A percentile compares a stretch with the other conserved stretches of the same genome.
These are phyloP conservation scores for Cryphonectria parasitica DNA, from an alignment of 2,329 filamentous ascomycete genomes.

Conservation along the genomic window DNA sequence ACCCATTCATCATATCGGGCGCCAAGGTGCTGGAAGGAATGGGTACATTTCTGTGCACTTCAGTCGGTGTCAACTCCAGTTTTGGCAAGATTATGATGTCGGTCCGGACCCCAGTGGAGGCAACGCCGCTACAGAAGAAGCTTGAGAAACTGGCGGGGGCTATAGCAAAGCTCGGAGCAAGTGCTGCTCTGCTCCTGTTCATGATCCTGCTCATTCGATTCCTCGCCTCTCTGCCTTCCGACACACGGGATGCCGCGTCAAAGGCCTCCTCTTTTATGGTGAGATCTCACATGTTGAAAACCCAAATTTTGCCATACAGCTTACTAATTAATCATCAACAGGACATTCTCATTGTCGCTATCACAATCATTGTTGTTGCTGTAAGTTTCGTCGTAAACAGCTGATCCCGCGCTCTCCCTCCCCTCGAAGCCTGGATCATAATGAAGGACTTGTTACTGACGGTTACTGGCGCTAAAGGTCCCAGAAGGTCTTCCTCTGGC, in stretches of 20 bases:
- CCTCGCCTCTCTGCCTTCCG: slow-evolving; percentile 62
- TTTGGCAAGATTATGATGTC: slow-evolving; percentile 62
- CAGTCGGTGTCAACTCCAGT: slow-evolving; percentile 58
- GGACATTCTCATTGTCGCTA: slow-evolving; percentile 65
- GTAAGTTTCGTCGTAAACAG: slow-evolving; percentile 33
- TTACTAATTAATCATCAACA: background rate
- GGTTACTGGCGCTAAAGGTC: slow-evolving; percentile 35
- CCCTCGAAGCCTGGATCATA: background rate
- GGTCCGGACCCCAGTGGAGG: slow-evolving; percentile 53
- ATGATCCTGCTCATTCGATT: slow-evolving; percentile 80
- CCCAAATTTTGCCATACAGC: background rate
- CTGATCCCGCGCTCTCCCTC: background rate
- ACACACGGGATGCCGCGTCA: slow-evolving; percentile 50
- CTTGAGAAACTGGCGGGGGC: slow-evolving; percentile 49
- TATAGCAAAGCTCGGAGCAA: slow-evolving; percentile 57
- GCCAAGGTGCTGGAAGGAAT: slow-evolving; percentile 57
- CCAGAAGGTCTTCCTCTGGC: slow-evolving; percentile 69
- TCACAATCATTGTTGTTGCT: slow-evolving; percentile 68
- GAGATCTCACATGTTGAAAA: background rate
- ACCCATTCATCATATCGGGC: slow-evolving; percentile 67
- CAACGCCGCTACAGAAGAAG: slow-evolving; percentile 60
- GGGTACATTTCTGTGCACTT: slow-evolving; percentile 58
- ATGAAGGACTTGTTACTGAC: background rate
- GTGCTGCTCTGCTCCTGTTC: slow-evolving; percentile 74
- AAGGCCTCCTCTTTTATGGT: slow-evolving; percentile 62